phyloP scores from a whole-genome alignment of 2,329 filamentous ascomycete species.

The Amauroascus verrucosus region DNA sequence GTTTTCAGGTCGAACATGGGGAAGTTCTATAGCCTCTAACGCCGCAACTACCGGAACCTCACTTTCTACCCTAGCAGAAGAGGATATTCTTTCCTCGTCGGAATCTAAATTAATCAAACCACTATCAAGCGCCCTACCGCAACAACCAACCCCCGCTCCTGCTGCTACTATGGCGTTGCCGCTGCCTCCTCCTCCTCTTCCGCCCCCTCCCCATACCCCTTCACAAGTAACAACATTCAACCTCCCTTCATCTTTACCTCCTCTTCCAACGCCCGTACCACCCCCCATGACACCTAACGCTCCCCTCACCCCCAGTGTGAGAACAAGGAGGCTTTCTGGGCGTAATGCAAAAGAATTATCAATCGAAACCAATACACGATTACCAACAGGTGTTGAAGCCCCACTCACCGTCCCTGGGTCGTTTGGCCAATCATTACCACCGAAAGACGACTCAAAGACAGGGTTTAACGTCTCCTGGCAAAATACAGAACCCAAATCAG shows the following conservation, averaged over 20 bases:
- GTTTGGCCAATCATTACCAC: constrained; percentile 6
- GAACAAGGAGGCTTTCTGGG: constrained; percentile 68
- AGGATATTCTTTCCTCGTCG: constrained; percentile 33
- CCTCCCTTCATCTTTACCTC: constrained; percentile 17
- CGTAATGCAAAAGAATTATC: constrained; percentile 73
- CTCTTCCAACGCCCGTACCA: constrained; percentile 18
- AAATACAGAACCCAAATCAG: constrained; percentile 21
- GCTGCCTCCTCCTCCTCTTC: constrained; percentile 35
- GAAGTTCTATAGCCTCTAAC: constrained; percentile 66
- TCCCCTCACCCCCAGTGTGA: constrained; percentile 46
- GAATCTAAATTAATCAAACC: constrained; percentile 28
- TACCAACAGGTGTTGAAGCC: constrained; percentile 17
- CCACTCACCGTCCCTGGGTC: constrained; percentile 24
- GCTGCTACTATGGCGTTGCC: constrained; percentile 34
- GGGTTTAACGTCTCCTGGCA: constrained; percentile 16
- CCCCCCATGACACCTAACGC: constrained; percentile 23
- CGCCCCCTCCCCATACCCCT: constrained; percentile 18
- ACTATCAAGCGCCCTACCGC: constrained; percentile 25
- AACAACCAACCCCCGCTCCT: constrained; percentile 9
- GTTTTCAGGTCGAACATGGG: constrained; percentile 67
- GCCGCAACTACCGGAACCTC: constrained; percentile 57
- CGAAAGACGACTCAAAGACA: constrained; percentile 23
- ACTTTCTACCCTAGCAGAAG: constrained; percentile 64
- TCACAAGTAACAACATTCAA: constrained; percentile 12
- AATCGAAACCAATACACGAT: constrained; percentile 60